These are phyloP conservation scores for Nannochloropsis oceanica DNA, from an alignment of 108 stramenopile genomes.

Conservation along the genomic window DNA sequence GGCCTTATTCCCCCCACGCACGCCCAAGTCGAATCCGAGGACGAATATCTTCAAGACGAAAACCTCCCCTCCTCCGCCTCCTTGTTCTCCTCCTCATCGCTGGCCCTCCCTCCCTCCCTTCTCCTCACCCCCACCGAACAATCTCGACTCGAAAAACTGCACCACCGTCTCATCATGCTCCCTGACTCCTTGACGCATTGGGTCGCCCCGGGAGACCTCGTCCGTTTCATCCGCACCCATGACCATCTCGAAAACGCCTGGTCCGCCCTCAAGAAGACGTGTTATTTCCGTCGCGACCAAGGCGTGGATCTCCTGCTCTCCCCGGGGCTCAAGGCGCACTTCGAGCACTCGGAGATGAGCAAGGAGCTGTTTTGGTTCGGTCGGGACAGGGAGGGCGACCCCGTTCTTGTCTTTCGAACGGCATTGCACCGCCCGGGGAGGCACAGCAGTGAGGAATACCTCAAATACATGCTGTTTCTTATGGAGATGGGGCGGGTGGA, in stretches of 20 bases:
- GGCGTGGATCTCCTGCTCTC: background rate
- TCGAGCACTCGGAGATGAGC: background rate
- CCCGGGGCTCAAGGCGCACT: background rate
- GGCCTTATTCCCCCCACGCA: background rate
- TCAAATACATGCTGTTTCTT: background rate
- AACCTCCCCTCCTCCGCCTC: background rate
- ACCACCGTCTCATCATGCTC: background rate
- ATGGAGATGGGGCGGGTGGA: background rate
- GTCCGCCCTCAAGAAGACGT: background rate
- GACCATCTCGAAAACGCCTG: background rate
- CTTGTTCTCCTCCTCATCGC: background rate
- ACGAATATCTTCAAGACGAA: background rate
- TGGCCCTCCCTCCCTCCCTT: background rate
- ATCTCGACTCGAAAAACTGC: background rate
- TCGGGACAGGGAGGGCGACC: background rate
- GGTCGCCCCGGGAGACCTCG: background rate
- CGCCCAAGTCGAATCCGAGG: background rate
- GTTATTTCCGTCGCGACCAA: background rate
- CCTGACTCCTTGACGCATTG: background rate
- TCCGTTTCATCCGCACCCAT: background rate
- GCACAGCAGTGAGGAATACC: background rate
- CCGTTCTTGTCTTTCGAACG: background rate
- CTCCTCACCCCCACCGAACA: background rate
- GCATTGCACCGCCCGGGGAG: background rate
- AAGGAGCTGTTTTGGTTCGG: background rate